Conservation (phyloP, 345 rosid species). For the Moringa oleifera region DNA sequence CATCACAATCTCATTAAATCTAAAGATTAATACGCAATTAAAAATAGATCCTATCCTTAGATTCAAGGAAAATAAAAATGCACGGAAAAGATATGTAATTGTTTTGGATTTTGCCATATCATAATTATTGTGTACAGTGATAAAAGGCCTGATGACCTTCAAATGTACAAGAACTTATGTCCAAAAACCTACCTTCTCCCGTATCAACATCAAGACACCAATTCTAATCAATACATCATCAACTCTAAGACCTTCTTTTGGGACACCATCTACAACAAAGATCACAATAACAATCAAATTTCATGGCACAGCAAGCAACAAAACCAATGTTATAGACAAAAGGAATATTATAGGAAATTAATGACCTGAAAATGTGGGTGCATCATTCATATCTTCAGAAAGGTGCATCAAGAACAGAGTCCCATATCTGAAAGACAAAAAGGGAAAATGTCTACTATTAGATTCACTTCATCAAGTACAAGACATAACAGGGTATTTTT, state of each 20-base stretch:
- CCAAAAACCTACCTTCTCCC: constrained; percentile 63
- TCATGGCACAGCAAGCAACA: constrained; percentile 2
- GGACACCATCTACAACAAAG: constrained; percentile 84
- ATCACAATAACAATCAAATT: constrained; percentile 10
- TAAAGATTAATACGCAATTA: not conserved
- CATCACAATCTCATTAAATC: not conserved
- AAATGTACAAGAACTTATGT: not conserved
- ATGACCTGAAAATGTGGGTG: constrained; percentile 71
- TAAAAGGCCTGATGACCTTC: not conserved
- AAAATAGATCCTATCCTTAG: no score
- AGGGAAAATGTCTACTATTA: no score
- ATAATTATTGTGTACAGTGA: no score
- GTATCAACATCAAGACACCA: constrained; percentile 55
- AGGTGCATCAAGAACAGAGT: constrained; percentile 64
- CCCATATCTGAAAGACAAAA: constrained; percentile 54
- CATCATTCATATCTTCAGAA: constrained; percentile 59
- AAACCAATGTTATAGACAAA: not conserved
- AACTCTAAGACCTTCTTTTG: constrained; percentile 96
- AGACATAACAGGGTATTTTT: no score
- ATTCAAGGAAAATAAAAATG: no score
- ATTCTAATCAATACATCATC: constrained; percentile 84
- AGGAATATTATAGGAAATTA: constrained; percentile 10
- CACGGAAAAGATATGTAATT: no score
- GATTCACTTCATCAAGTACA: no score
- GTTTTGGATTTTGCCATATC: no score